Evolutionary conservation across 1,284 basidiomycete species (phyloP).

Genomic region (Leccinum griseonigrum): DNA sequence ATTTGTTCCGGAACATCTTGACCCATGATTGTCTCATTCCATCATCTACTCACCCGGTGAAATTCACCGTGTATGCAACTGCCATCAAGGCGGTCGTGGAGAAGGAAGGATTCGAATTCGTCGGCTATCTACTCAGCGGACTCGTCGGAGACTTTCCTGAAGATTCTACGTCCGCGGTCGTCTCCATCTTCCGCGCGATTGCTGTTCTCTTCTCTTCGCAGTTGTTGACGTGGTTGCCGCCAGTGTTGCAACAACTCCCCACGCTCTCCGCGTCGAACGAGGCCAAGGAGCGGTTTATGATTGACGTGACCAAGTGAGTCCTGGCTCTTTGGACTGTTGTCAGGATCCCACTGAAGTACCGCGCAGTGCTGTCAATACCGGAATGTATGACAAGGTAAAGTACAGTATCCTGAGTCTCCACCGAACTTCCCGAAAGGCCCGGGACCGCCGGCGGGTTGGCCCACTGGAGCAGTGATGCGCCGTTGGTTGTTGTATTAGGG

Average conservation of each 20-base stretch:
- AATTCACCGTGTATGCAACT: slow-evolving; percentile 61
- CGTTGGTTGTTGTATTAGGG: slow-evolving; percentile 1
- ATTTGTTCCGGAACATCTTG: slow-evolving; percentile 73
- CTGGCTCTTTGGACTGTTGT: slow-evolving; percentile 5
- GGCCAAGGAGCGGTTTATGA: slow-evolving; percentile 75
- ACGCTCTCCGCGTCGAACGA: slow-evolving; percentile 57
- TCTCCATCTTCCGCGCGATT: slow-evolving; percentile 76
- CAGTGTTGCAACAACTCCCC: slow-evolving; percentile 72
- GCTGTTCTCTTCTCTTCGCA: slow-evolving; percentile 66
- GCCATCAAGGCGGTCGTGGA: slow-evolving; percentile 68
- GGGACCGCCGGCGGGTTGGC: slow-evolving; percentile 59
- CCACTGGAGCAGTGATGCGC: slow-evolving; percentile 38
- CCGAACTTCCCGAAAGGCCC: slow-evolving; percentile 64
- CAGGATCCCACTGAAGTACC: slow-evolving; percentile 4
- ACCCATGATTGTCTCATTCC: slow-evolving; percentile 66
- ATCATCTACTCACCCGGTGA: slow-evolving; percentile 51
- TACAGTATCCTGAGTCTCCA: slow-evolving; percentile 66
- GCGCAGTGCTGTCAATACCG: slow-evolving; percentile 57
- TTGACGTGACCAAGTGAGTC: slow-evolving; percentile 70
- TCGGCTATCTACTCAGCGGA: slow-evolving; percentile 73
- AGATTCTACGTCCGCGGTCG: slow-evolving; percentile 73
- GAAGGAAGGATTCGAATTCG: slow-evolving; percentile 73
- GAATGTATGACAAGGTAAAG: slow-evolving; percentile 77
- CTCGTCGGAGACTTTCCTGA: slow-evolving; percentile 88
- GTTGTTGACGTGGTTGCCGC: slow-evolving; percentile 70